Evolutionary conservation across 1,139 yeast genomes (phyloP), one percentile per base, ranked within the genome.

Genomic region (Hemisphaericaspora xylofermentans): DNA sequence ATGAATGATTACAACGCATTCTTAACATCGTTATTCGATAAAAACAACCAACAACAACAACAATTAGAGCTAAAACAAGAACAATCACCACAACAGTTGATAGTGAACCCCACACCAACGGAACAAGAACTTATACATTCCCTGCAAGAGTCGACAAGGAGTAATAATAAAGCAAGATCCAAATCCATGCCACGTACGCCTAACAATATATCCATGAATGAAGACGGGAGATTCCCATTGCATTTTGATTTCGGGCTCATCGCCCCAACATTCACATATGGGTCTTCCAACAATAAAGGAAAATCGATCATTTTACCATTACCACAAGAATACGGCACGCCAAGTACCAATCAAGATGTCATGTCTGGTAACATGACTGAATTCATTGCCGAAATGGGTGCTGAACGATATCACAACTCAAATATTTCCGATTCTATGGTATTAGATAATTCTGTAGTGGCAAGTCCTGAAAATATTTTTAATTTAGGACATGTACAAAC

Each of bases 1-100:
- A 41, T 63, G 37, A 60, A 63, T 47, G 69, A 65, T 43, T 65
- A 64, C 42, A 61, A 62, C 47, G 60, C 64, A 7, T 66, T 59
- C 41, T 48, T 64, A 43, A 51, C 60, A 6, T 58, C 67, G 4
- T 49, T 64, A 38, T 61, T 51, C 38, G 68, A 63, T 17, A 59
- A 54, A 43, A 53, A 54, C 28, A 47, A 44, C 33, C 43, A 46
- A 34, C 43, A 46, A 16, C 44, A 40, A 37, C 35, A 37, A 35
- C 29, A 38, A 31, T 13, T 29, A 29, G 33, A 29, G 17, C 22
- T 29, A 29, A 28, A 32, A 19, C 31, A 25, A 10, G 22, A 29
- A 17, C n/a, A 9, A 7, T 24, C 24, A 19, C 7, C 24, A 22
- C 29, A 21, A 18, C 13, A 27, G 29, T 31, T 21, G 18, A n/a